A percentile compares a stretch with the other conserved stretches of the same genome.
Conservation (phyloP, 441 rosid species). For the Pelargonium fulgidum region DNA sequence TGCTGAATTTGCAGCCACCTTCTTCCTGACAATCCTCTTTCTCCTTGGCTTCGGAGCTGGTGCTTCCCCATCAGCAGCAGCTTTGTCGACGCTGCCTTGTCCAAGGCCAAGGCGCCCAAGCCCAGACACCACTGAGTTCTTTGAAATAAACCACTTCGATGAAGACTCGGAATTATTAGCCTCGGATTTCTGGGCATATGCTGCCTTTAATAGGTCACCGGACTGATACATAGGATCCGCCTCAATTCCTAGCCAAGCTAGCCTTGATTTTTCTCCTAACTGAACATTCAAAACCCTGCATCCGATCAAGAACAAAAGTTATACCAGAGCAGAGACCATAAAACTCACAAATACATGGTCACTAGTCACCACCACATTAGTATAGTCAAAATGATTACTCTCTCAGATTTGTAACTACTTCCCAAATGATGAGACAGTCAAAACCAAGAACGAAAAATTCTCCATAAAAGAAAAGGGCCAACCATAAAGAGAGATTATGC, state of each 20-base stretch:
- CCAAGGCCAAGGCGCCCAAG: conserved; percentile 70
- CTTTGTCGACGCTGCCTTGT: conserved; percentile 41
- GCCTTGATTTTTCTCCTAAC: conserved; percentile 65
- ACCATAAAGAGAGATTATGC: too few species aligned
- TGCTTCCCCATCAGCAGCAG: conserved; percentile 34
- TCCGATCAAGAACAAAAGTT: conserved; percentile 16
- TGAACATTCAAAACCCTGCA: conserved; percentile 72
- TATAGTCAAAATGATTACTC: too few species aligned
- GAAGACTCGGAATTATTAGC: conserved; percentile 26
- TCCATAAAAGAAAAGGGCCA: too few species aligned
- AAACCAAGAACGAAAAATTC: too few species aligned
- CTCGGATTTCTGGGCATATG: conserved; percentile 31
- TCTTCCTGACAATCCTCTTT: conserved; percentile 84
- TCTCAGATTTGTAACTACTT: too few species aligned
- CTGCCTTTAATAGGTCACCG: conserved; percentile 60
- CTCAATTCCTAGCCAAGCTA: conserved; percentile 85
- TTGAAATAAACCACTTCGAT: conserved; percentile 78
- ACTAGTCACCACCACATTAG: too few species aligned
- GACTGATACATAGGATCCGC: conserved; percentile 84
- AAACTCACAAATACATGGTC: too few species aligned
- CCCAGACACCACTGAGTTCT: conserved; percentile 70
- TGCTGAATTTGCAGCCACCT: conserved; percentile 48
- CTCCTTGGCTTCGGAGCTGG: conserved; percentile 59
- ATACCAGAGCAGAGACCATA: not conserved
- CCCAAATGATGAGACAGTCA: too few species aligned